Conservation (phyloP, 768 basidiomycete species). For the Saitozyma podzolica region DNA sequence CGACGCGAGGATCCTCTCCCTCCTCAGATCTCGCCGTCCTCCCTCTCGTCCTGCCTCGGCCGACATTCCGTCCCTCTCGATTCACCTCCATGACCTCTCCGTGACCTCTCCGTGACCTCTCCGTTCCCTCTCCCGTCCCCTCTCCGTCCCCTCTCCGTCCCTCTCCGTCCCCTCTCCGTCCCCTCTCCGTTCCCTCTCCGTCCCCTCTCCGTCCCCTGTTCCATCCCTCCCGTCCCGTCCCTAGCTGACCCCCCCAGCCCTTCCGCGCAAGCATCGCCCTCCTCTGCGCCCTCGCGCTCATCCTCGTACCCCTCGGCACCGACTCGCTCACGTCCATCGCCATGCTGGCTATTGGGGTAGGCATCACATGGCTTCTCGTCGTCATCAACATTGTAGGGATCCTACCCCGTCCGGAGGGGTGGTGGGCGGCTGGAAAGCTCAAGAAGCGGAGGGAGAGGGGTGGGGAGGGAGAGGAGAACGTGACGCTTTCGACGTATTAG, state of each 20-base stretch:
- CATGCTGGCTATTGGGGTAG: constrained; percentile 16
- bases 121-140: too few species aligned
- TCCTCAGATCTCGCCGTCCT: too few species aligned
- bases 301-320: constrained; percentile 23
- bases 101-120: too few species aligned
- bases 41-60: too few species aligned
- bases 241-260: constrained; percentile 4
- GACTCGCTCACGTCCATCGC: constrained; percentile 7
- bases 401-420: constrained; percentile 8
- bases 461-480: not conserved
- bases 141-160: too few species aligned
- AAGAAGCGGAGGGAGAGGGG: not conserved
- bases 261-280: constrained; percentile 14
- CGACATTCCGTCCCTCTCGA: too few species aligned
- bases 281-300: constrained; percentile 21
- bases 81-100: too few species aligned
- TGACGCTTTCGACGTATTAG: not conserved
- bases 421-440: not conserved
- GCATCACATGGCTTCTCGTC: constrained; percentile 18
- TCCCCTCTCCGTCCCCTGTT: not conserved
- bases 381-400: constrained; percentile 14
- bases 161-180: too few species aligned
- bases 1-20: too few species aligned
- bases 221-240: too few species aligned
- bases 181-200: too few species aligned